Evolutionary conservation across 2,329 filamentous ascomycete genomes (phyloP).

Genomic region (Fusarium cicatricum): DNA sequence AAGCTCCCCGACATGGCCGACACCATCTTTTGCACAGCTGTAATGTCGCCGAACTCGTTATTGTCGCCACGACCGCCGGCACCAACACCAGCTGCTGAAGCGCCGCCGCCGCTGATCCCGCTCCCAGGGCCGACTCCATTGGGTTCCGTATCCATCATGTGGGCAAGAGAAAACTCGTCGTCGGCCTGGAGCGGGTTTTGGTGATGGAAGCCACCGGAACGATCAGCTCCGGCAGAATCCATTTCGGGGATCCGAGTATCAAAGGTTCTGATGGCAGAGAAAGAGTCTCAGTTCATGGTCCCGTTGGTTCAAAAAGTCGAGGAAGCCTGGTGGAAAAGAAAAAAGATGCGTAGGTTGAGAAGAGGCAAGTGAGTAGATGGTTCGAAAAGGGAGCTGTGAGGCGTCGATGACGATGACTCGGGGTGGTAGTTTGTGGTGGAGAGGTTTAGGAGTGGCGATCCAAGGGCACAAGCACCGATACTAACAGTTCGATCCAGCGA

Average conservation of each 20-base stretch:
- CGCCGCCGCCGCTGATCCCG: conserved; percentile 5
- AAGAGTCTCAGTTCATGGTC: conserved; percentile 26
- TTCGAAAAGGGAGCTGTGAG: conserved; percentile 3
- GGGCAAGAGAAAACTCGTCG: conserved; percentile 44
- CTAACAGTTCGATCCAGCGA: too few species aligned
- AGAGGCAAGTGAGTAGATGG: not conserved
- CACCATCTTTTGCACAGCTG: conserved; percentile 89
- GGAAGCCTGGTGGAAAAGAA: not conserved
- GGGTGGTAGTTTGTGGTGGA: conserved; percentile 24
- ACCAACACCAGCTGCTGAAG: conserved; percentile 19
- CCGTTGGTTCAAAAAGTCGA: not conserved
- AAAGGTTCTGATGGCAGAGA: not conserved
- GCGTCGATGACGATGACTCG: conserved; percentile 42
- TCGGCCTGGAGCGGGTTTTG: conserved; percentile 36
- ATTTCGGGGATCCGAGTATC: conserved; percentile 25
- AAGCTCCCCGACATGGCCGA: conserved; percentile 92
- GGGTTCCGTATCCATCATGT: conserved; percentile 37
- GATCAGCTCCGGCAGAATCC: conserved; percentile 35
- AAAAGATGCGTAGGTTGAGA: not conserved
- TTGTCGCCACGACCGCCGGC: conserved; percentile 7
- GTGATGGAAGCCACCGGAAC: conserved; percentile 32
- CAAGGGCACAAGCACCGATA: not conserved
- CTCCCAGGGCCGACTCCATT: conserved; percentile 8
- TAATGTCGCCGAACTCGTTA: conserved; percentile 69
- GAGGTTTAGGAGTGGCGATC: conserved; percentile 29